Conservation (phyloP, 2,329 filamentous ascomycete species). For the Didymella sp. region DNA sequence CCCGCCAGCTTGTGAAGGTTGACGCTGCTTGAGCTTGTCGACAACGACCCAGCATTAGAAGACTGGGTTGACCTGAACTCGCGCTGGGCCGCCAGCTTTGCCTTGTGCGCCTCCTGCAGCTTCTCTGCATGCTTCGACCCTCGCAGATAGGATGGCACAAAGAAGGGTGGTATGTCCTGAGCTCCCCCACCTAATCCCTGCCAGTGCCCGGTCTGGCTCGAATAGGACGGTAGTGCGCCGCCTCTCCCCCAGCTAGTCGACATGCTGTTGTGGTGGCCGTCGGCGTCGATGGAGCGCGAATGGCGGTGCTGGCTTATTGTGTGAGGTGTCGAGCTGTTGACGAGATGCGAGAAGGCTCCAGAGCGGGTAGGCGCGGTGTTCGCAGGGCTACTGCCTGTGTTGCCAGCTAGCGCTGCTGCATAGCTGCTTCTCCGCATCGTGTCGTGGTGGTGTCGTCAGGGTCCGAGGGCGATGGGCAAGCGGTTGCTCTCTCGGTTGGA, state of each 20-base stretch:
- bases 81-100: constrained; percentile 61
- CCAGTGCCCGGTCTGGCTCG: constrained; percentile 55
- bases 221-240: constrained; percentile 54
- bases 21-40: constrained; percentile 64
- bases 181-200: constrained; percentile 34
- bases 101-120: constrained; percentile 73
- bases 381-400: constrained; percentile 43
- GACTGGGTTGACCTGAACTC: constrained; percentile 52
- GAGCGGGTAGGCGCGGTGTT: constrained; percentile 45
- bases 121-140: constrained; percentile 79
- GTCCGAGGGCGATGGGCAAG: neutral
- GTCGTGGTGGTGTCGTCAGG: constrained; percentile 14
- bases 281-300: constrained; percentile 55
- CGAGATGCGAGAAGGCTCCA: constrained; percentile 62
- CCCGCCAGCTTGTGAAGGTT: constrained; percentile 68
- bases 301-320: constrained; percentile 39
- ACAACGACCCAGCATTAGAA: constrained; percentile 57
- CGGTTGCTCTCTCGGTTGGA: neutral
- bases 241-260: constrained; percentile 53
- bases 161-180: constrained; percentile 63
- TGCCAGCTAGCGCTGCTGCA: constrained; percentile 66
- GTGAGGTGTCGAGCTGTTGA: constrained; percentile 54
- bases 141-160: constrained; percentile 83
- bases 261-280: constrained; percentile 56
- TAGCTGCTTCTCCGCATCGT: constrained; percentile 49